phyloP scores from a whole-genome alignment of 2,329 filamentous ascomycete genomes.

The Rutstroemia sp. region DNA sequence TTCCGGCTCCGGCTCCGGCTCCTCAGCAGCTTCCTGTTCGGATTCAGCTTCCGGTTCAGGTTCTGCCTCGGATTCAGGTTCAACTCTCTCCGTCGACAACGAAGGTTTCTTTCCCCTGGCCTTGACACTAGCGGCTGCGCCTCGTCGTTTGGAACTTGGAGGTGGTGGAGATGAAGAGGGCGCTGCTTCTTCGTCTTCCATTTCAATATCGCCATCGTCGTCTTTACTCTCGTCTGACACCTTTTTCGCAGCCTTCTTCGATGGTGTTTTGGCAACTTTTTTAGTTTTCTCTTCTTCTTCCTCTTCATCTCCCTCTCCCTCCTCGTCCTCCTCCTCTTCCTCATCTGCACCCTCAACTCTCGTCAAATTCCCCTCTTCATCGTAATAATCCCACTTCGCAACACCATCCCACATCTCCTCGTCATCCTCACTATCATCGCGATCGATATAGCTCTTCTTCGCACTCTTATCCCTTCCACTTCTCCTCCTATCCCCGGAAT shows the following conservation, averaged over 20 bases:
- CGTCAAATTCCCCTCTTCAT: slow-evolving; percentile 30
- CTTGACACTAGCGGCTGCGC: neutral
- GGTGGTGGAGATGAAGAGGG: neutral
- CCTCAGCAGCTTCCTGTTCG: slow-evolving; percentile 5
- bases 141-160: neutral
- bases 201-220: slow-evolving; percentile 1
- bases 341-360: slow-evolving; percentile 27
- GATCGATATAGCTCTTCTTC: slow-evolving; percentile 31
- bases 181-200: neutral
- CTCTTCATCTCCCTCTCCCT: slow-evolving; percentile 11
- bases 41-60: slow-evolving; percentile 7
- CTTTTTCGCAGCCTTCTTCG: neutral
- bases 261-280: neutral
- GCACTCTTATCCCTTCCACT: slow-evolving; percentile 33
- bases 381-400: slow-evolving; percentile 31
- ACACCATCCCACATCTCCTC: slow-evolving; percentile 32
- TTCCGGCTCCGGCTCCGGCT: neutral
- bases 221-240: neutral
- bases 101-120: neutral
- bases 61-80: slow-evolving; percentile 8
- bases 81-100: neutral
- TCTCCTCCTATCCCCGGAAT: slow-evolving; percentile 27
- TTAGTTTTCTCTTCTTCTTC: slow-evolving; percentile 10
- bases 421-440: slow-evolving; percentile 35
- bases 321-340: slow-evolving; percentile 10